Base-by-base conservation (phyloP, 1,284 basidiomycete species). In the Tylopilus sp. region DNA sequence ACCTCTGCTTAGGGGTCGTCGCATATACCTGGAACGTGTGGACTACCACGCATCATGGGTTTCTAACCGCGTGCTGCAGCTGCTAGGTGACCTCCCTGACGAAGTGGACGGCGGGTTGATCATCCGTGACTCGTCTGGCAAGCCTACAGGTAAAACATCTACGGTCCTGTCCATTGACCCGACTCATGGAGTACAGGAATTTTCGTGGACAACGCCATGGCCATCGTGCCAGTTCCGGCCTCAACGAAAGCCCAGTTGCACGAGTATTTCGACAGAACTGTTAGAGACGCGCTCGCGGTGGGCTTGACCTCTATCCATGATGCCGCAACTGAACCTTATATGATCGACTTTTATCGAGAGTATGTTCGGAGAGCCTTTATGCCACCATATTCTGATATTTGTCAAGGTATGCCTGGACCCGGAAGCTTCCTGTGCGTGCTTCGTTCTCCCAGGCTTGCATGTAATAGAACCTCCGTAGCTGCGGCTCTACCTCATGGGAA, bases 21-120 rank as follows among this genome's bases (percentile, higher is more conserved):
- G 78, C 0, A 89, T 95, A 47, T 76, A 79, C 4, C 75, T 96
- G 6, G 70, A 71, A 25, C 79, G 92, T 19, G 78, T 94, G 2
- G 93, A 97, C 60, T 82, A 77, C 0, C 93, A 97, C 62, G 92
- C 91, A 0, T 70, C 79, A 15, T 97, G 93, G 93, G 84, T 94
- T 5, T 92, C 89, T 8, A 71, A 76, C 26, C 71, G 77, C 1
- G 81, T 89, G 0, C 68, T 95, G 3, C 75, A 81, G 15, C 60
- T 82, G 13, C 75, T 90, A 61, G 77, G 75, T 1, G 60, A 74
- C 1, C 70, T 84, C 1, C 81, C 82, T 0, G 61, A 73, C 10
- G 64, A 76, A 11, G 76, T 92, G 0, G 76, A 83, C 8, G 93
- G 93, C 11, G 93, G 93, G 0, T 67, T 82, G 23, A 86, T 97